Evolutionary conservation across 176 grass and related monocot species (phyloP), one percentile per base, ranked within the genome.

Genomic region (Stipa capillata): DNA sequence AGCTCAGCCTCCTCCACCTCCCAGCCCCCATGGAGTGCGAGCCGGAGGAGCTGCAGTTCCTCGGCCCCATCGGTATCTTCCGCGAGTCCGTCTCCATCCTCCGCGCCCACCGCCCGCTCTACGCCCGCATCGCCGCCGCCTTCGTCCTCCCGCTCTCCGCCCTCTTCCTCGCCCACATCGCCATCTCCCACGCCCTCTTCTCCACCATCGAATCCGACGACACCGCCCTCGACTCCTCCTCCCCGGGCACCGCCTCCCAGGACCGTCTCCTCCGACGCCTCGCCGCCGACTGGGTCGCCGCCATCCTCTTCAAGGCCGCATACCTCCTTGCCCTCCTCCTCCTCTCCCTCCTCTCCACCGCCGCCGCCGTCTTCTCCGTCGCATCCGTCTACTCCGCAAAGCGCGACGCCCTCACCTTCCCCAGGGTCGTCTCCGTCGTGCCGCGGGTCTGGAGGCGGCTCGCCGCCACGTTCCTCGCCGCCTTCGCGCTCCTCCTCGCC

Each of bases 21-120:
- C 12, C n/a, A n/a, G n/a, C n/a, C 5, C 57, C 58, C 42, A 88
- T 89, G 82, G 82, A 89, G 63, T 89, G 91, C 83, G 94, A 97
- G 86, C 78, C 91, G 2, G 91, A 97, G 76, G 87, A 98, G 92
- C 90, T 98, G 33, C 96, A 94, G 75, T 98, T 98, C 90, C 73
- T 98, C 15, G 88, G 90, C 14, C 13, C 85, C 1, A 1, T 60
- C 0, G 96, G 85, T n/a, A 85, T 94, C 78, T 95, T 69, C 88
- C 52, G 62, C 7, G 86, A 89, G 63, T 63, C 92, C 6, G 18
- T 24, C 2, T 42, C 77, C 39, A 62, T 98, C 73, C 90, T 98
- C 0, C 54, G 51, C 5, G 76, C 69, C 7, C 85, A 93, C 89
- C 90, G 85, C 28, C 48, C 70, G 1, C 92, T 98, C 62, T 98